These are phyloP conservation scores for Castanospermum australe DNA, from an alignment of 306 rosid genomes.

Conservation along the genomic window DNA sequence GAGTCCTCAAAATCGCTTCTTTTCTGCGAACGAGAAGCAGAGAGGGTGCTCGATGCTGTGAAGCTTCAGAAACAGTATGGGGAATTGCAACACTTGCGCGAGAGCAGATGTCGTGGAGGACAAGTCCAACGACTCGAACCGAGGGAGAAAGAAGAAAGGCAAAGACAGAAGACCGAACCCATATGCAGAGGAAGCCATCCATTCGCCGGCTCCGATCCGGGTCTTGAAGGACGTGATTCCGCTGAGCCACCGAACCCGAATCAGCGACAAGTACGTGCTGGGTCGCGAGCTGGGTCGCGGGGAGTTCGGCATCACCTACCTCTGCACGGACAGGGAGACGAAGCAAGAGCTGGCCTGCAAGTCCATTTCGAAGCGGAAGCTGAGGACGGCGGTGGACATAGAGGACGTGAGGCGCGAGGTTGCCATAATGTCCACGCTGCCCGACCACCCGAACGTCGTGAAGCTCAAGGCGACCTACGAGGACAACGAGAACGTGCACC, in stretches of 20 bases:
- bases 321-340: constrained; percentile 87
- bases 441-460: constrained; percentile 80
- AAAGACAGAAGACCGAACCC: constrained; percentile 52
- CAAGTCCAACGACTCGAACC: constrained; percentile 1
- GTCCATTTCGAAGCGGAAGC: constrained; percentile 91
- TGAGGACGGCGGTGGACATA: constrained; percentile 74
- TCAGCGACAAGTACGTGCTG: constrained; percentile 79
- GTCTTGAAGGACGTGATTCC: constrained; percentile 83
- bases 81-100: constrained; percentile 78
- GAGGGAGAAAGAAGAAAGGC: constrained; percentile 37
- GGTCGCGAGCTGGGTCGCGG: constrained; percentile 97
- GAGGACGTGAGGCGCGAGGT: constrained; percentile 87
- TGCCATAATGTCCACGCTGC: constrained; percentile 80
- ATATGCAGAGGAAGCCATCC: constrained; percentile 39
- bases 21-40: background rate
- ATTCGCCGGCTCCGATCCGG: constrained; percentile 72
- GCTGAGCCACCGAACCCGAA: constrained; percentile 60
- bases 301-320: constrained; percentile 94
- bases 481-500: constrained; percentile 80
- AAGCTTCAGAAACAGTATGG: constrained; percentile 45
- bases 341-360: constrained; percentile 88
- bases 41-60: background rate
- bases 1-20: background rate
- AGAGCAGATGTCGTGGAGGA: constrained; percentile 47
- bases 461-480: constrained; percentile 72